Base-by-base conservation (phyloP, 257 asterid genomes). In the Ehretia macrophylla region DNA sequence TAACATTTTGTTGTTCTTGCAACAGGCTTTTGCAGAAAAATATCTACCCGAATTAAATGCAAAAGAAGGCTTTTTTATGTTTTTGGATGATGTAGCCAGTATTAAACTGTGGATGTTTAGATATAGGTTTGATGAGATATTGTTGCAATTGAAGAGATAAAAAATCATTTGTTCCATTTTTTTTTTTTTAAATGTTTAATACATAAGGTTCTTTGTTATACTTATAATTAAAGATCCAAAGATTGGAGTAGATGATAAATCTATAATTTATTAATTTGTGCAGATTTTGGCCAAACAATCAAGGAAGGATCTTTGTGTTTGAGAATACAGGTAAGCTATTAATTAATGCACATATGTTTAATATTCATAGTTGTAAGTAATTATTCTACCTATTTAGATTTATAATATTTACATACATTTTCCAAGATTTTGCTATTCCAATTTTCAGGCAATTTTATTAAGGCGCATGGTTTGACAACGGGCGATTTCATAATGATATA, bases 231-330 rank as follows among this genome's bases (percentile, higher is more conserved):
- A n/a, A n/a, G n/a, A n/a, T n/a, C n/a, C n/a, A n/a, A 27, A 27
- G 35, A 27, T 27, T 27, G 35, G 35, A 27, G 35, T 27, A 27
- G 35, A 27, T 27, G 35, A 27, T 27, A 27, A 27, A 27, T 32
- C 8, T 37, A 16, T 16, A 3, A 10, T 42, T 18, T 8, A 17
- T 23, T 38, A 6, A 17, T 0, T 42, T 40, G 10, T 17, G 39
- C 20, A 67, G 66, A 51, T 68, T 44, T 60, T 68, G 72, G 72
- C 51, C 55, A 16, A 68, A 68, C 35, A 60, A 68, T 35, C 0
- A 37, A 14, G 54, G 67, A 0, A 44, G 57, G 45, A 51, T 68
- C 1, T 61, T 59, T 16, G 67, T 68, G 32, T 51, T 68, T 4
- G 72, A 68, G 55, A 54, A 62, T 35, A 47, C 67, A 2, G 13